phyloP scores from a whole-genome alignment of 2,329 filamentous ascomycete species.

The Botrytis sinoallii region DNA sequence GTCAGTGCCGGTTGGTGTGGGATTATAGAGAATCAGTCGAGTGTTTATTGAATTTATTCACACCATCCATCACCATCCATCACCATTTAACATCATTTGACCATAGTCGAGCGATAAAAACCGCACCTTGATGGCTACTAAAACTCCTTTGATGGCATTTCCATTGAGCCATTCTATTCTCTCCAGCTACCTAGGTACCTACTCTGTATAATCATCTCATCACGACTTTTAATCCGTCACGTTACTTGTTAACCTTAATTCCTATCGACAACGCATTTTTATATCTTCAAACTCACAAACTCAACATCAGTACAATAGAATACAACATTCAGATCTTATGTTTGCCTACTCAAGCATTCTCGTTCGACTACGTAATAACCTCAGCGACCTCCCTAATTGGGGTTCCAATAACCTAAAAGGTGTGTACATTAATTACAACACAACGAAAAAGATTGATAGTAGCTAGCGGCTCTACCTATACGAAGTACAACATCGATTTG shows the following conservation, averaged over 20 bases:
- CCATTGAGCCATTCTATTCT: not conserved
- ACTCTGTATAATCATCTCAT: too few species aligned
- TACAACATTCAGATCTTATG: not conserved
- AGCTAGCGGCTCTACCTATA: not conserved
- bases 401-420: not conserved
- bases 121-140: not conserved
- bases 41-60: not conserved
- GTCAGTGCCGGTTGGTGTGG: rapidly evolving
- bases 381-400: not conserved
- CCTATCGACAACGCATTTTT: too few species aligned
- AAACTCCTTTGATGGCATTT: rapidly evolving
- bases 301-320: not conserved
- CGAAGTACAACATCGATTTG: not conserved
- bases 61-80: too few species aligned
- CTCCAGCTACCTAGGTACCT: too few species aligned
- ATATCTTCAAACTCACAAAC: not conserved
- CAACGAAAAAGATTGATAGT: not conserved
- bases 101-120: not conserved
- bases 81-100: not conserved
- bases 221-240: too few species aligned
- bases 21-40: not conserved
- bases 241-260: too few species aligned
- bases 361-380: not conserved
- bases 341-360: not conserved
- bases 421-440: not conserved